Evolutionary conservation across 805 yeast genomes (phyloP).

Genomic region (Osmozyma mogii): DNA sequence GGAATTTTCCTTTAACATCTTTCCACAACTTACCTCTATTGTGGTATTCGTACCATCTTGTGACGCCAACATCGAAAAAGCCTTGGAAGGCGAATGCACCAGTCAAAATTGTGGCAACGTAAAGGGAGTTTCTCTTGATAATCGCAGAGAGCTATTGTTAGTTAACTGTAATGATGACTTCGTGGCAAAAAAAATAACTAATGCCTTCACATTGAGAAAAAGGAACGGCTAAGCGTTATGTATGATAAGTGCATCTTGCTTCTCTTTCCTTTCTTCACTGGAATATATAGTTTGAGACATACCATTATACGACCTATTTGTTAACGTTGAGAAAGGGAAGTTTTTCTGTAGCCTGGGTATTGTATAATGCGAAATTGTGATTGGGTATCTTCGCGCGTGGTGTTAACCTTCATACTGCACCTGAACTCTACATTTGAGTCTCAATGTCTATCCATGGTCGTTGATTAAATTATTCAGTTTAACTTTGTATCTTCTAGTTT

Average conservation of each 20-base stretch:
- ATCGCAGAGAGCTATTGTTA: slow-evolving; percentile 7
- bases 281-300: not conserved
- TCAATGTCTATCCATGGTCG: too few species aligned
- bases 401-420: not conserved
- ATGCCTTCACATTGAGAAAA: not conserved
- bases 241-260: not conserved
- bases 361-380: slow-evolving; percentile 11
- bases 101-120: slow-evolving; percentile 74
- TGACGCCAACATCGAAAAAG: slow-evolving; percentile 59
- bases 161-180: not conserved
- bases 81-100: slow-evolving; percentile 85
- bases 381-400: slow-evolving; percentile 6
- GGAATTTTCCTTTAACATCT: slow-evolving; percentile 56
- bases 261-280: not conserved
- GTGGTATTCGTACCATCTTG: slow-evolving; percentile 66
- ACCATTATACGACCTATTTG: not conserved
- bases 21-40: slow-evolving; percentile 84
- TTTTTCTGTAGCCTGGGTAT: not conserved
- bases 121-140: slow-evolving; percentile 86
- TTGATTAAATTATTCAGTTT: too few species aligned
- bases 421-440: too few species aligned
- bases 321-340: not conserved
- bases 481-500: too few species aligned
- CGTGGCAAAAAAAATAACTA: not conserved
- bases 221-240: not conserved